These are phyloP conservation scores for Coprinopsis strossmayeri DNA, from an alignment of 768 basidiomycete genomes.

Conservation along the genomic window DNA sequence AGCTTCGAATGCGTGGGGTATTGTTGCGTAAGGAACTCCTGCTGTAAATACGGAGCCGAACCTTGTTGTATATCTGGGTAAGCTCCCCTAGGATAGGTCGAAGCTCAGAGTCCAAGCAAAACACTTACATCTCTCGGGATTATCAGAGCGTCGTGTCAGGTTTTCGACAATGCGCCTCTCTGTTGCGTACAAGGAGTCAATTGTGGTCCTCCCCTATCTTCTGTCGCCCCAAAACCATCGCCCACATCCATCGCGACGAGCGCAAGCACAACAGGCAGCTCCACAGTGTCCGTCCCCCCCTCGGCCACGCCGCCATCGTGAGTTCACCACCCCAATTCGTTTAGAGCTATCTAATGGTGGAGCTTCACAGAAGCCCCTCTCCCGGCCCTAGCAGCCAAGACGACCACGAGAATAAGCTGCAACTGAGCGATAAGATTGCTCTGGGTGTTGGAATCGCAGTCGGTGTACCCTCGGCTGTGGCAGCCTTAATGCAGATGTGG, in stretches of 20 bases:
- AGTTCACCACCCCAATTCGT: background rate
- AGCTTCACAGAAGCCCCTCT: background rate
- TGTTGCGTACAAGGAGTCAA: background rate
- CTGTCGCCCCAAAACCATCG: background rate
- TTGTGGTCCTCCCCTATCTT: background rate
- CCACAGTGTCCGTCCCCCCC: background rate
- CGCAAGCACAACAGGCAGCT: background rate
- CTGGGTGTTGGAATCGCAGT: background rate
- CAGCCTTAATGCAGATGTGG: background rate
- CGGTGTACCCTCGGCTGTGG: background rate
- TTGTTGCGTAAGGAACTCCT: background rate
- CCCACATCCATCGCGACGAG: background rate
- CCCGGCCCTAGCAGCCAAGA: background rate
- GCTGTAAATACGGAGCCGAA: background rate
- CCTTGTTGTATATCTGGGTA: background rate
- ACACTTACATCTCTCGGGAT: background rate
- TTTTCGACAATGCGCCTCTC: background rate
- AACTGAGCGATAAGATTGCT: background rate
- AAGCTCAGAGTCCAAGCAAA: no score
- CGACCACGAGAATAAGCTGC: background rate
- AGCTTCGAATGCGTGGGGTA: conserved; percentile 1
- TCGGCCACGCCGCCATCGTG: background rate
- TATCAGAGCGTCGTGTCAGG: background rate
- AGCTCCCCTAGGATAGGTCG: background rate
- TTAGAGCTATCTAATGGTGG: background rate